Evolutionary conservation across 1,284 basidiomycete genomes (phyloP), one percentile per base, ranked within the genome.

Genomic region (Ganoderma meredithae): DNA sequence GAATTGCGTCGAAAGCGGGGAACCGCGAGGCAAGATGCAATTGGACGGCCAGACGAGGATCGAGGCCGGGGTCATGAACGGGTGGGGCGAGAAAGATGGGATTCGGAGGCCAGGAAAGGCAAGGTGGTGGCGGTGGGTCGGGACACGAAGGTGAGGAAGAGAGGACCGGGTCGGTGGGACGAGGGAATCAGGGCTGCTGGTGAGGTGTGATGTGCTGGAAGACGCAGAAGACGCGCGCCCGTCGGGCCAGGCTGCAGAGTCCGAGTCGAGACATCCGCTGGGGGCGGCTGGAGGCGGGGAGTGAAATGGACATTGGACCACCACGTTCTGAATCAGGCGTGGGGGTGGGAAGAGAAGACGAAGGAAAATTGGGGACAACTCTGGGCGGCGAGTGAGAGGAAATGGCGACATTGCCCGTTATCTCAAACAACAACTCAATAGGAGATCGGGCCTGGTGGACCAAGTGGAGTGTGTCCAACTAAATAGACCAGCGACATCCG

Each of bases 391-490:
- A 44, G 52, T 44, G 44, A 66, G 65, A 44, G 52, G 56, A 59
- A 56, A 63, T 63, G 68, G 71, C 62, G 69, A 66, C 69, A 72
- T 71, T 63, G 69, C 67, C 69, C 67, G 65, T 47, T 67, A 72
- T 70, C 69, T 70, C 65, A 40, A 63, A 66, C 47, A 47, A 47
- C 68, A 31, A 31, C 27, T 31, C 27, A 69, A 72, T 72, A 71
- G 71, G 69, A 69, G 66, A 67, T 72, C 68, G 69, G 71, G 68
- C 71, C 71, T 69, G 69, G 71, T 69, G 69, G 71, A 58, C 69
- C 55, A 68, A 49, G 69, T 72, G 69, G 67, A 65, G 71, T 72
- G 67, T 67, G 71, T 65, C 64, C 53, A 47, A 41, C 66, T 36
- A 58, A 41, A 64, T 36, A 58, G 27, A 66, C n/a, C 55, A 56